phyloP scores from a whole-genome alignment of 208 protist species.

The Wallacemonas collosoma region DNA sequence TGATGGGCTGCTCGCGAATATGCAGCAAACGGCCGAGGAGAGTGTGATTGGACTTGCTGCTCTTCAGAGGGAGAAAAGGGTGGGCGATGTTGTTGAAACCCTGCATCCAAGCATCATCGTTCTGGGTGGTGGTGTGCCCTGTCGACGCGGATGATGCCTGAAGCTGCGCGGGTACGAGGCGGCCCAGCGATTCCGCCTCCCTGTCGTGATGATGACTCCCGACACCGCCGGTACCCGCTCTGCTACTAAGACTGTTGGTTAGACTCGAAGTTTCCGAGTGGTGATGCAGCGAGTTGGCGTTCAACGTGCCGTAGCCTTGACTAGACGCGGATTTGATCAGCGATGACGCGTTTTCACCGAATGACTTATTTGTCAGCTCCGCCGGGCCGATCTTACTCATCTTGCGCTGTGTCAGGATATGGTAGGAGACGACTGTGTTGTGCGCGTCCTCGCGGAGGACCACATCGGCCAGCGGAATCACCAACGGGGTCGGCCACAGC shows the following conservation, averaged over 20 bases:
- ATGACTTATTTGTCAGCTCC: conserved; percentile 40
- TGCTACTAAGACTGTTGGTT: conserved; percentile 30
- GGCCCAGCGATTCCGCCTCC: conserved; percentile 9
- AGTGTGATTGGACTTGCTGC: conserved; percentile 41
- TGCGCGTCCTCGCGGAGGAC: conserved; percentile 68
- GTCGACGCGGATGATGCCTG: not conserved
- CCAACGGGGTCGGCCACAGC: conserved; percentile 74
- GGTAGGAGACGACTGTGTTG: conserved; percentile 79
- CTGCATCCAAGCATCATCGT: conserved; percentile 56
- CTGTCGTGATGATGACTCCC: not conserved
- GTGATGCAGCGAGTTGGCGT: conserved; percentile 80
- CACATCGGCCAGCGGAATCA: conserved; percentile 69
- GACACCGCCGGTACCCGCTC: not conserved
- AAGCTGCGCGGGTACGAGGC: conserved; percentile 5
- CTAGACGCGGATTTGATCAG: conserved; percentile 58
- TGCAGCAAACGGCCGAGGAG: conserved; percentile 58
- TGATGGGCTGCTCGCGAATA: conserved; percentile 53
- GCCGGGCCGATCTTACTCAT: conserved; percentile 54
- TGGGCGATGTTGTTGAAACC: conserved; percentile 72
- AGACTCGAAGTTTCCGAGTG: conserved; percentile 54
- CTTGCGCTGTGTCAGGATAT: conserved; percentile 70
- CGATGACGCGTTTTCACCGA: conserved; percentile 47
- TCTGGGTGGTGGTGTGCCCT: not conserved
- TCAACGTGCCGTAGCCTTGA: conserved; percentile 84
- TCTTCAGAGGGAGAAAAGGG: conserved; percentile 56